Percentiles rank a stretch among this genome's conserved stretches.
These are phyloP conservation scores for Cladosporium sp. DNA, from an alignment of 2,329 filamentous ascomycete species.

Conservation along the genomic window DNA sequence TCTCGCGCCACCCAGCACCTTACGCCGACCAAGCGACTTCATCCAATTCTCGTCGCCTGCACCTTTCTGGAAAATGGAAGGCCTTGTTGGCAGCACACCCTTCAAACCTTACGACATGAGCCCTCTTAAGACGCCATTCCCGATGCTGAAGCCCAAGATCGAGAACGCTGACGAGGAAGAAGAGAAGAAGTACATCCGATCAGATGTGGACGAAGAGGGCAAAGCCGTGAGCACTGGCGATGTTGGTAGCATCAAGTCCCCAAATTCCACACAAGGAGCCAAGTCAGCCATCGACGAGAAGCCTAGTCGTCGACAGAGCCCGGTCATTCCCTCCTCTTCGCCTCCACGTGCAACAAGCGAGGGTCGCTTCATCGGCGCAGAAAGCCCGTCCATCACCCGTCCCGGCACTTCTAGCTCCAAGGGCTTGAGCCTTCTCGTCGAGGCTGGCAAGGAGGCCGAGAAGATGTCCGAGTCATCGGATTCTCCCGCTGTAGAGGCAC, in stretches of 20 bases:
- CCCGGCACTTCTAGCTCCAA: conserved; percentile 23
- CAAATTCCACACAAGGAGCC: not conserved
- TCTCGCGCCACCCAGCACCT: conserved; percentile 74
- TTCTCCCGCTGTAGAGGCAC: not conserved
- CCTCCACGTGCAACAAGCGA: conserved; percentile 5
- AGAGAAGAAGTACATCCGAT: conserved; percentile 21
- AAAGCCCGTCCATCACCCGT: conserved; percentile 4
- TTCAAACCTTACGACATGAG: conserved; percentile 38
- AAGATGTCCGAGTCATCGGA: conserved; percentile 1
- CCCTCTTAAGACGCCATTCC: conserved; percentile 35
- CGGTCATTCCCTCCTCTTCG: conserved; percentile 27
- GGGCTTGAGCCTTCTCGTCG: conserved; percentile 27
- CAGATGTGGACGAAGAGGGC: conserved; percentile 13
- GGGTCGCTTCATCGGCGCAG: conserved; percentile 5
- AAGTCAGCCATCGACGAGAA: conserved; percentile 17
- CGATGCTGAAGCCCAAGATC: conserved; percentile 25
- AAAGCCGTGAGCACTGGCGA: conserved; percentile 12
- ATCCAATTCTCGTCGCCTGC: conserved; percentile 83
- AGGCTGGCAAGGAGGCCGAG: conserved; percentile 13
- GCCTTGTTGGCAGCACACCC: conserved; percentile 69
- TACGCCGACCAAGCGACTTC: conserved; percentile 76
- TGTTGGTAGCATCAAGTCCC: conserved; percentile 4
- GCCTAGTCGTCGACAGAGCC: conserved; percentile 23
- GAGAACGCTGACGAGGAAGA: conserved; percentile 19
- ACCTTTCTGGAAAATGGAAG: conserved; percentile 83